Percentiles rank a stretch among this genome's conserved stretches.
phyloP scores from a whole-genome alignment of 331 rosid genomes.

The Spiraea crenata region DNA sequence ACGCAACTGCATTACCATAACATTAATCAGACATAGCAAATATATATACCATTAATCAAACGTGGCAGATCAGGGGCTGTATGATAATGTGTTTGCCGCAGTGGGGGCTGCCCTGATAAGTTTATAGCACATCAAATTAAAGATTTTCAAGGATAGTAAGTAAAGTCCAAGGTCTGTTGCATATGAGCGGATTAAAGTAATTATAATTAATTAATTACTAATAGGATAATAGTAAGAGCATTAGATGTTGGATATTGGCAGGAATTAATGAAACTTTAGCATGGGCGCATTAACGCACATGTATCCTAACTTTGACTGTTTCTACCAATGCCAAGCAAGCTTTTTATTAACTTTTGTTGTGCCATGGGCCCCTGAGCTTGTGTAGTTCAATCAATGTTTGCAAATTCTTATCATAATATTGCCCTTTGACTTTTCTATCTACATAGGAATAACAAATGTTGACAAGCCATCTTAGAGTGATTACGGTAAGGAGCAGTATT shows the following conservation, averaged over 20 bases:
- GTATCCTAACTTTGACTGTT: background rate
- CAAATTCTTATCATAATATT: background rate
- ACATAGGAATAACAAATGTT: background rate
- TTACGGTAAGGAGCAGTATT: background rate
- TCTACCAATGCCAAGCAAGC: background rate
- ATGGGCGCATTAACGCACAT: too few relatives aligned
- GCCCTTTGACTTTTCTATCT: background rate
- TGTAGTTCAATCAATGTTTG: background rate
- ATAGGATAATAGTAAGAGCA: too few relatives aligned
- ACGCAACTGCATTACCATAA: conserved; percentile 60
- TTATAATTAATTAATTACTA: too few relatives aligned
- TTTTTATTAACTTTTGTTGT: background rate
- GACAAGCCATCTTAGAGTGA: background rate
- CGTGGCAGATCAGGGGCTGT: conserved; percentile 2
- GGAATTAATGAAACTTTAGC: too few relatives aligned
- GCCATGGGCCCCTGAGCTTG: background rate
- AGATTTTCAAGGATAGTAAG: background rate
- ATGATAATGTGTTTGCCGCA: background rate
- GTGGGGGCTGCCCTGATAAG: background rate
- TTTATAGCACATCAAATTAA: background rate
- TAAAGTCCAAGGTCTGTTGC: background rate
- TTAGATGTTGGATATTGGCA: too few relatives aligned
- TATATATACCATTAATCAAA: conserved; percentile 14
- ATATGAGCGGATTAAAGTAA: too few relatives aligned
- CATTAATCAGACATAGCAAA: background rate